phyloP scores from a whole-genome alignment of 371 early-diverging fungal genomes.

The Saksenaea vasiformis region DNA sequence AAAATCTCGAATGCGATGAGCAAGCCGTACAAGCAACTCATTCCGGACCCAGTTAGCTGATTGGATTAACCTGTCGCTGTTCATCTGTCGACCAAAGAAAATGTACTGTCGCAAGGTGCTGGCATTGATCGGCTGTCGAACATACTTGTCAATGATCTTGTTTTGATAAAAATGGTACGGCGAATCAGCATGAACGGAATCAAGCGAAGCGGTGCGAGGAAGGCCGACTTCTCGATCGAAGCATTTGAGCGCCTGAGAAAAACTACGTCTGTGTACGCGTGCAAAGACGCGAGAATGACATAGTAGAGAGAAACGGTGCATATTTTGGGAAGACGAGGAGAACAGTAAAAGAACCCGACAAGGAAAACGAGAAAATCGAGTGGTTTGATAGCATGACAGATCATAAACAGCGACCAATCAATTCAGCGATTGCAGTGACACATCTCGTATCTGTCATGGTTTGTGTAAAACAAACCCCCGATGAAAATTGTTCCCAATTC shows the following conservation, averaged over 20 bases:
- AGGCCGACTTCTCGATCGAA: background rate
- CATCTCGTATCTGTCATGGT: too few relatives aligned
- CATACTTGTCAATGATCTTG: constrained; percentile 85
- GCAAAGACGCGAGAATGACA: background rate
- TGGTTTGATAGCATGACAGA: background rate
- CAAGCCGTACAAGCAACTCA: constrained; percentile 89
- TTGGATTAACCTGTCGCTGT: constrained; percentile 76
- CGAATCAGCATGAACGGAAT: constrained; percentile 36
- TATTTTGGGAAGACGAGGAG: background rate
- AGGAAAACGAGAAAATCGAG: background rate
- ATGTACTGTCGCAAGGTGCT: constrained; percentile 92
- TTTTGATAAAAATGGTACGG: constrained; percentile 92
- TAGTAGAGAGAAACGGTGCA: background rate
- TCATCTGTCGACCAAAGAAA: constrained; percentile 91
- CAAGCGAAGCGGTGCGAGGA: constrained; percentile 14
- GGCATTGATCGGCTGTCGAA: constrained; percentile 72
- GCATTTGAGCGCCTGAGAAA: background rate
- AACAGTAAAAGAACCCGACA: background rate
- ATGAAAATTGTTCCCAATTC: too few relatives aligned
- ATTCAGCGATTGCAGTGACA: too few relatives aligned
- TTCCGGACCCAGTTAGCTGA: constrained; percentile 88
- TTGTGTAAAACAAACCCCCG: too few relatives aligned
- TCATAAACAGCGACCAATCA: too few relatives aligned
- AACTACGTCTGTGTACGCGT: background rate
- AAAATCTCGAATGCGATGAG: constrained; percentile 89